Evolutionary conservation across 495 filamentous ascomycete species (phyloP), one percentile per base, ranked within the genome.

Genomic region (Xylaria acuta): DNA sequence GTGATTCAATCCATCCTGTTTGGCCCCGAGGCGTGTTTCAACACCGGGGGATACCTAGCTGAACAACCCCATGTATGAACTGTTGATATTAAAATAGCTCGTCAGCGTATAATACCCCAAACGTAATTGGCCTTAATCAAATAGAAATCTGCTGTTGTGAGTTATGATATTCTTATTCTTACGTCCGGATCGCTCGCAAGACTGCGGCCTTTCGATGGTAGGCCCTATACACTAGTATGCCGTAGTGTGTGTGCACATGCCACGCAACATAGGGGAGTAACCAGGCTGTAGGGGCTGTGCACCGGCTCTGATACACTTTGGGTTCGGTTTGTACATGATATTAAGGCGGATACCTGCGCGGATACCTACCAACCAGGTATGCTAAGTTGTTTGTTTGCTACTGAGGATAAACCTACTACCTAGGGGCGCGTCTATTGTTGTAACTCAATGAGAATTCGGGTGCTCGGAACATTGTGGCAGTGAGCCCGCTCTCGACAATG

Each of bases 11-110:
- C 65, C 41, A 8, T 49, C 62, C 20, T 49, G 25, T 49, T 64
- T 56, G 27, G 22, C 45, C 54, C 56, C 30, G 14, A 64, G 34
- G 68, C 54, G 38, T 49, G 41, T 69, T 64, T 59, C 69, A 66
- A 45, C 22, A 27, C 25, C 64, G 41, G 25, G 7, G 14, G 36
- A 30, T 51, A 47, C 58, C n/a, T n/a, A n/a, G n/a, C n/a, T 49
- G 41, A 34, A 51, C 36, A 40, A 32, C 30, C 3, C 7, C 45
- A 12, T 51, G 67, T 69, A 30, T 69, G 18, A 34, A 22, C 18
- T 38, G 32, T 12, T 38, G 30, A n/a, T n/a, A n/a, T 25, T 36
- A 25, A 36, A 22, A 22, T 25, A 20, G 62, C 27, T 18, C 41
- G 22, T 30, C 18, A 60, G 32, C 32, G 3, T 32, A 30, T 9